A percentile compares a stretch with the other conserved stretches of the same genome.
Conservation (phyloP, 2,329 filamentous ascomycete species). For the Fusarium denticulatum region DNA sequence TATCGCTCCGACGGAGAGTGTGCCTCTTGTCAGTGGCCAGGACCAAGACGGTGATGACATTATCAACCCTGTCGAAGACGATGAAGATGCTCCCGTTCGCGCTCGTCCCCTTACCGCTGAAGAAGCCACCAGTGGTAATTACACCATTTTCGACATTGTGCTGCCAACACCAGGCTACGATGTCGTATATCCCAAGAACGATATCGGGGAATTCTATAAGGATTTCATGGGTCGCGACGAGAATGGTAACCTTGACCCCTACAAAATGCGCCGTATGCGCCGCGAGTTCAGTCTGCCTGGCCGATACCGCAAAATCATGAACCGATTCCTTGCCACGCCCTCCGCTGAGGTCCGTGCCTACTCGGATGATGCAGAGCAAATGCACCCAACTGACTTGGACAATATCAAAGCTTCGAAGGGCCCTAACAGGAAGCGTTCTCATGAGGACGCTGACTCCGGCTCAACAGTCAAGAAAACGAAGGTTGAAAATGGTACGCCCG, state of each 20-base stretch:
- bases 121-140: constrained; percentile 81
- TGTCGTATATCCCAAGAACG: constrained; percentile 85
- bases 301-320: constrained; percentile 85
- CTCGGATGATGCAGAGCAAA: constrained; percentile 76
- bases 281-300: constrained; percentile 90
- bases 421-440: constrained; percentile 31
- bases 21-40: constrained; percentile 60
- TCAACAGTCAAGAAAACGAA: constrained; percentile 41
- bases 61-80: constrained; percentile 55
- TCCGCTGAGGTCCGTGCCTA: constrained; percentile 78
- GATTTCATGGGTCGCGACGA: constrained; percentile 84
- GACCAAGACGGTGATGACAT: constrained; percentile 66
- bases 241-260: constrained; percentile 82
- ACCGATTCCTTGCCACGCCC: constrained; percentile 72
- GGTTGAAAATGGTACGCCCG: constrained; percentile 26
- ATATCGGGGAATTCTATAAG: constrained; percentile 83
- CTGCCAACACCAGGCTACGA: constrained; percentile 93
- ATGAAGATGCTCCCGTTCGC: constrained; percentile 58
- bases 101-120: constrained; percentile 78
- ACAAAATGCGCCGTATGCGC: constrained; percentile 85
- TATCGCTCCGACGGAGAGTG: constrained; percentile 57
- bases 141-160: constrained; percentile 87
- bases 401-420: constrained; percentile 59
- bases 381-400: constrained; percentile 89
- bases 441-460: constrained; percentile 27